These are phyloP conservation scores for Keithomyces neogunnii DNA, from an alignment of 2,329 filamentous ascomycete genomes.

Conservation along the genomic window DNA sequence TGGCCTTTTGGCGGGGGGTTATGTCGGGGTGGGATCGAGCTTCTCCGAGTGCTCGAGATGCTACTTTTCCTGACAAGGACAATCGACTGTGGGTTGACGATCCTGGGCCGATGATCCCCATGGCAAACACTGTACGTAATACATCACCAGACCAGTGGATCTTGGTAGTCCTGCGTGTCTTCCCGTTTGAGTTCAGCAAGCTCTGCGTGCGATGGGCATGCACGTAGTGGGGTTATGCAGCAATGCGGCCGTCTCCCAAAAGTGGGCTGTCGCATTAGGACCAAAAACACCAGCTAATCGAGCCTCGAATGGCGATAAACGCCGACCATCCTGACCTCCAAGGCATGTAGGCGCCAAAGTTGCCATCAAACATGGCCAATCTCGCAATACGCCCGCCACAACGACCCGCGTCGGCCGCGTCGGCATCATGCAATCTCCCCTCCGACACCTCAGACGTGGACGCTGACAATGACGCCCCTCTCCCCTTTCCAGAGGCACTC, in stretches of 20 bases:
- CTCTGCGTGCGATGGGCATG: conserved; percentile 2
- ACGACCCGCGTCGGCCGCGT: conserved; percentile 12
- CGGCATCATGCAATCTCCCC: conserved; percentile 6
- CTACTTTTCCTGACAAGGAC: too few species aligned
- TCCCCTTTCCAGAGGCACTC: conserved; percentile 84
- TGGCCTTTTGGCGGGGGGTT: too few species aligned
- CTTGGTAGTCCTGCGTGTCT: background rate
- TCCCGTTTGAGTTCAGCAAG: background rate
- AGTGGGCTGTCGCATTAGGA: background rate
- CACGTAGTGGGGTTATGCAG: conserved; percentile 15
- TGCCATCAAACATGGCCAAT: conserved; percentile 14
- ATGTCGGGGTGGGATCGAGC: too few species aligned
- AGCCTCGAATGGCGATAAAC: too few species aligned
- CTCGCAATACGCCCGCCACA: conserved; percentile 20
- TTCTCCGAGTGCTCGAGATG: too few species aligned
- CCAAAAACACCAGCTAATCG: too few species aligned
- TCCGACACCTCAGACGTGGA: conserved; percentile 17
- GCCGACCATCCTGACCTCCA: too few species aligned
- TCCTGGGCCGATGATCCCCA: too few species aligned
- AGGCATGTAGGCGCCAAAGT: conserved; percentile 1
- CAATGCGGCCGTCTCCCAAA: conserved; percentile 2
- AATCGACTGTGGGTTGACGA: too few species aligned
- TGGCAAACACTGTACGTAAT: background rate
- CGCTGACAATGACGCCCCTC: conserved; percentile 53
- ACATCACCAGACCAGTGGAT: background rate